Evolutionary conservation across 192 early-diverging fungal species (phyloP), one percentile per base, ranked within the genome.

Genomic region (Ambispora gerdemannii): DNA sequence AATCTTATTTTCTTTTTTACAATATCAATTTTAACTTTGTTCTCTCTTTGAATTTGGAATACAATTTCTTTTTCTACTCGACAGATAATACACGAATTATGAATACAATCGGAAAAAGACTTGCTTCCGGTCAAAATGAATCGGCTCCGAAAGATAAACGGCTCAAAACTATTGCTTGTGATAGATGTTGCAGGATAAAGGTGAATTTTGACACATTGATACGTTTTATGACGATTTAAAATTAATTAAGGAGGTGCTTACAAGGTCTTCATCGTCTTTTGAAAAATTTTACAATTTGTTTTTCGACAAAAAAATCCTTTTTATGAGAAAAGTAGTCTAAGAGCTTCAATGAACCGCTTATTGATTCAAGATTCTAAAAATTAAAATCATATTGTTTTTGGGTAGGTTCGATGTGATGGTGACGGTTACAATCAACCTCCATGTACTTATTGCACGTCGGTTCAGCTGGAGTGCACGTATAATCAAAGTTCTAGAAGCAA

Each of bases 151-250:
- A 31, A 20, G 65, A 67, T 52, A 69, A 69, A 58, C 35, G 27
- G 51, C 22, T 69, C 28, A 69, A 69, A 20, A 69, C 67, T 17
- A 69, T 69, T 8, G 67, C 67, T 31, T 69, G 67, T 38, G 67
- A 69, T 69, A 53, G 67, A 19, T 69, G 67, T n/a, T 3, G 67
- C 0, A 11, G 67, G 27, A 31, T 50, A 11, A 69, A 69, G 52
- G 67, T 69, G n/a, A 31, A 19, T 22, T 15, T 20, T 43, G 7
- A 17, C 17, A 65, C 28, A 65, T 49, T 15, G 13, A 4, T 38
- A 43, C 36, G 19, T n/a, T n/a, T n/a, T n/a, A n/a, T n/a, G n/a
- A n/a, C n/a, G n/a, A n/a, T n/a, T n/a, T n/a, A n/a, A n/a, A n/a
- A n/a, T n/a, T n/a, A n/a, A n/a, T n/a, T n/a, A n/a, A n/a, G n/a